Evolutionary conservation across 2,329 filamentous ascomycete species (phyloP), one percentile per base, ranked within the genome.

Genomic region (Exserohilum turcica): DNA sequence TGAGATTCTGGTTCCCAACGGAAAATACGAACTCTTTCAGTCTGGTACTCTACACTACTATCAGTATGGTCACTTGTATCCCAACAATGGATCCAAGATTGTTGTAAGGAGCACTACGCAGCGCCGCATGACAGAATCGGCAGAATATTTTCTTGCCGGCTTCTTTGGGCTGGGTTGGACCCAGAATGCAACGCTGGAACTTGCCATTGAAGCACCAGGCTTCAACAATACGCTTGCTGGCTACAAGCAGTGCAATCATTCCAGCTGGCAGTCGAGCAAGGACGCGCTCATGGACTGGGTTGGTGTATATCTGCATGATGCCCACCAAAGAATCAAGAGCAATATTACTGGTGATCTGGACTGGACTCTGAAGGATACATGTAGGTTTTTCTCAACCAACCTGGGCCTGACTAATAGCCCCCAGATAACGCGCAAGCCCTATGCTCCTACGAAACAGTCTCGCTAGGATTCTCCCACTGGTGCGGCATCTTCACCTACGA

Each of bases 141-240:
- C 88, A 3, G 88, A 92, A 72, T 88, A 92, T 72, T 92, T 91
- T 74, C 76, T 91, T 67, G 86, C 88, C 5, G 89, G 89, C 0
- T 92, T 92, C 76, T 92, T 92, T 66, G 89, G 89, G 0, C 80
- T 91, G 0, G 83, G 87, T 40, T 92, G 88, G 88, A 81, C 85
- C 1, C 80, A 85, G 27, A 89, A 91, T 66, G 88, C 82, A 6
- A 90, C 86, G 0, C 81, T 91, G n/a, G 85, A 90, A 63, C 79
- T 89, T 12, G 86, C 88, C 9, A 89, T 91, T 35, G 89, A 92
- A 65, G 75, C 79, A 13, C 65, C 68, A 1, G 78, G 78, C 2
- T 88, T 84, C 71, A 91, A 91, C 74, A 91, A 90, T 67, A 88
- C 86, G 0, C 77, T 90, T 6, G 86, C 86, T 1, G 88, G 87